Conservation (phyloP, 768 basidiomycete genomes). For the Hygrocybe coccinea region DNA sequence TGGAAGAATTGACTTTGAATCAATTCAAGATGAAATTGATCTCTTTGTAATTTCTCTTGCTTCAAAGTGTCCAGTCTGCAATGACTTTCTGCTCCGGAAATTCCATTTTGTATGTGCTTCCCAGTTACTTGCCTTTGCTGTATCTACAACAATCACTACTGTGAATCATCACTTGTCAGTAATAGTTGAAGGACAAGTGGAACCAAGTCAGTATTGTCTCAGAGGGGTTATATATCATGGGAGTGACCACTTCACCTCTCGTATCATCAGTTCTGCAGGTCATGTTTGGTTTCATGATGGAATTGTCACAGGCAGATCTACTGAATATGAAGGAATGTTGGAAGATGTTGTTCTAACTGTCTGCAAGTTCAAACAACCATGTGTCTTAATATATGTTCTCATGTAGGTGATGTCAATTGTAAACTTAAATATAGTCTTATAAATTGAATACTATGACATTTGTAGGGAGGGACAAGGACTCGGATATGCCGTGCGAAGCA, state of each 20-base stretch:
- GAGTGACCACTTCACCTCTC: conserved; percentile 16
- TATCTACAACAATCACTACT: background rate
- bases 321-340: background rate
- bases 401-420: too few species aligned
- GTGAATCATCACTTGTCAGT: conserved; percentile 5
- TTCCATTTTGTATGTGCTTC: background rate
- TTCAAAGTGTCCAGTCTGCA: background rate
- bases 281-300: conserved; percentile 24
- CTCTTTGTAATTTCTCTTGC: background rate
- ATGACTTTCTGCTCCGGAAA: background rate
- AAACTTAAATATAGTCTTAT: too few species aligned
- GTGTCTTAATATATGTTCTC: background rate
- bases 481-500: too few species aligned
- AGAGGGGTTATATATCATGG: conserved; percentile 19
- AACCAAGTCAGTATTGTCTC: conserved; percentile 3
- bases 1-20: background rate
- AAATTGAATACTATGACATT: too few species aligned
- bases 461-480: too few species aligned
- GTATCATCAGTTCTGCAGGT: conserved; percentile 8
- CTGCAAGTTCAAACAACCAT: background rate
- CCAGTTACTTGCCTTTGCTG: background rate
- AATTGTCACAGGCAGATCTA: conserved; percentile 8
- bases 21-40: background rate
- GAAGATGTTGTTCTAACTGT: background rate
- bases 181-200: background rate